A percentile compares a stretch with the other conserved stretches of the same genome.
phyloP scores from a whole-genome alignment of 2,329 filamentous ascomycete species.

The Exophiala viscosa region DNA sequence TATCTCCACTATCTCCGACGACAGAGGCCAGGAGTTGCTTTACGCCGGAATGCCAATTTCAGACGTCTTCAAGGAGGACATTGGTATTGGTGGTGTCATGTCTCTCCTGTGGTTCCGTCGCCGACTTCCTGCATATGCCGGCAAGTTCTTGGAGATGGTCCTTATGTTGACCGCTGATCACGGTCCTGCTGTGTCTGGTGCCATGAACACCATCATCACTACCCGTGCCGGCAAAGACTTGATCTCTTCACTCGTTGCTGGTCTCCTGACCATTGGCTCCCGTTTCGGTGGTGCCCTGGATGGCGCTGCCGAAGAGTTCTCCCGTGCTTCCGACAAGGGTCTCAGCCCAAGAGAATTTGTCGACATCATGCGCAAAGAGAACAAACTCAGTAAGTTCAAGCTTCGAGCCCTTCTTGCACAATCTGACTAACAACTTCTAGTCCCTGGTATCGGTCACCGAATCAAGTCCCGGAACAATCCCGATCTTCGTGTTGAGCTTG shows the following conservation, averaged over 20 bases:
- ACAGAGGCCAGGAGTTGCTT: conserved; percentile 97
- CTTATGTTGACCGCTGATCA: conserved; percentile 99
- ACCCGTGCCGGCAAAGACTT: conserved; percentile 98
- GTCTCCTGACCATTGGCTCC: conserved; percentile 96
- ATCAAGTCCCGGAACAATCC: conserved; percentile 99
- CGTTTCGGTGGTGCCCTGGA: conserved; percentile 98
- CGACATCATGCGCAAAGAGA: conserved; percentile 98
- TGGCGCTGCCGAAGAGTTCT: conserved; percentile 97
- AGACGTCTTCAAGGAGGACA: conserved; percentile 98
- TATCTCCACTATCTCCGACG: conserved; percentile 99
- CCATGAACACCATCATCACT: conserved; percentile 99
- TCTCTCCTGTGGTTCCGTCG: conserved; percentile 99
- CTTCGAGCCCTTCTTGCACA: background rate
- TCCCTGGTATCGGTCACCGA: conserved; percentile 97
- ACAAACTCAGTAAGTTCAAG: conserved; percentile 78
- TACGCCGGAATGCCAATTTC: conserved; percentile 99
- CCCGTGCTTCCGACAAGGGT: conserved; percentile 95
- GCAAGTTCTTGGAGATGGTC: conserved; percentile 99
- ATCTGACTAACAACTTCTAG: conserved; percentile 40
- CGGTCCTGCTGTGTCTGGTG: conserved; percentile 96
- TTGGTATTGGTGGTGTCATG: conserved; percentile 99
- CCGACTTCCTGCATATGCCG: conserved; percentile 89
- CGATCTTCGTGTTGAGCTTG: conserved; percentile 97
- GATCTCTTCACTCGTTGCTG: conserved; percentile 89
- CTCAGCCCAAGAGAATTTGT: conserved; percentile 98